A percentile compares a stretch with the other conserved stretches of the same genome.
Conservation (phyloP, 2,329 filamentous ascomycete genomes). For the Mycosphaerelloides madeirae region DNA sequence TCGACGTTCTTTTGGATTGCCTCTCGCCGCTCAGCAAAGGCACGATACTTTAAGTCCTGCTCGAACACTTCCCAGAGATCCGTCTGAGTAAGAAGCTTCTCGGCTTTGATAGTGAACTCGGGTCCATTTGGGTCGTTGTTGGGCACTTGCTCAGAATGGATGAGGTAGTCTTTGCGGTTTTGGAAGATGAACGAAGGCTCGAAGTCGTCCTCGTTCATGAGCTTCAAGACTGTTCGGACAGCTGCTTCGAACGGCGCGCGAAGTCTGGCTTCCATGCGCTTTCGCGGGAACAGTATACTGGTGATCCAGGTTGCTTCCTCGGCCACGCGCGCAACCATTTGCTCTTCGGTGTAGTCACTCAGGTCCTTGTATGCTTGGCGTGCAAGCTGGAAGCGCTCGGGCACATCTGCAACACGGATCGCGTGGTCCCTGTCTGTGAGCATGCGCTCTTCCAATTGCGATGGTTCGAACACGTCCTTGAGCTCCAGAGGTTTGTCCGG, state of each 20-base stretch:
- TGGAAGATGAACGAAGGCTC: constrained; percentile 98
- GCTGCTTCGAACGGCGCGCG: constrained; percentile 80
- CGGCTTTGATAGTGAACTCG: constrained; percentile 69
- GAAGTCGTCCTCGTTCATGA: constrained; percentile 89
- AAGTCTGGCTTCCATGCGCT: constrained; percentile 64
- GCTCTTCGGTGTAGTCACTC: constrained; percentile 72
- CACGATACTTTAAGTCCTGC: constrained; percentile 89
- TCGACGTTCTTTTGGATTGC: constrained; percentile 74
- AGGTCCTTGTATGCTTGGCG: constrained; percentile 77
- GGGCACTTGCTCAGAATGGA: constrained; percentile 73
- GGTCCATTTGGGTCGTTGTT: constrained; percentile 66
- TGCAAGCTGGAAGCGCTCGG: constrained; percentile 89
- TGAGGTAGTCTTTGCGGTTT: constrained; percentile 95
- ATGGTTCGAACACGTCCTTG: constrained; percentile 97
- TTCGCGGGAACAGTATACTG: constrained; percentile 83
- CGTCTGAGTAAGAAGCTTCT: constrained; percentile 85
- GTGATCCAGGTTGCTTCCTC: constrained; percentile 93
- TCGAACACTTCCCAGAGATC: constrained; percentile 95
- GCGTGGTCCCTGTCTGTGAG: constrained; percentile 92
- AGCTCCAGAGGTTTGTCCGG: constrained; percentile 84
- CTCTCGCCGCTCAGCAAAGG: constrained; percentile 86
- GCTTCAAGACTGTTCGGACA: constrained; percentile 86
- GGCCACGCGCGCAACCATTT: constrained; percentile 57
- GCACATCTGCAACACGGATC: constrained; percentile 83
- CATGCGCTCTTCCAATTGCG: constrained; percentile 87